phyloP scores from a whole-genome alignment of 257 asterid species.

The Echium plantagineum region DNA sequence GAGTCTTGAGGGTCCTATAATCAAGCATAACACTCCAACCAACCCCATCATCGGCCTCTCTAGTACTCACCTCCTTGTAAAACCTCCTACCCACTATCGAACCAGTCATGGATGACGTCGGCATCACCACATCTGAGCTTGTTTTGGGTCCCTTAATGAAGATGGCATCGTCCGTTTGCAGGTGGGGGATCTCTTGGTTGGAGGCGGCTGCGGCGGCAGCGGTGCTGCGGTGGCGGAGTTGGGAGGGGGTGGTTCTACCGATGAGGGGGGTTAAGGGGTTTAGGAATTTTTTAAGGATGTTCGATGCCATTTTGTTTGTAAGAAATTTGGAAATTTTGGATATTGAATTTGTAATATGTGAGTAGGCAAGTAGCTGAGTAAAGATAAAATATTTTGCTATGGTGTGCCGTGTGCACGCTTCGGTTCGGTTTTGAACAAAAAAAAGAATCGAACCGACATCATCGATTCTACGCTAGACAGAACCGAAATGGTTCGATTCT shows the following conservation, averaged over 20 bases:
- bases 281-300: slow-evolving; percentile 32
- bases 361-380: no score
- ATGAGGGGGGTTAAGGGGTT: slow-evolving; percentile 23
- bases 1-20: slow-evolving; percentile 86
- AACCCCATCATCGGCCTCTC: slow-evolving; percentile 81
- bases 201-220: slow-evolving; percentile 33
- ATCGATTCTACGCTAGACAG: no score
- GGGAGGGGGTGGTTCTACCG: slow-evolving; percentile 20
- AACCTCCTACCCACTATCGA: slow-evolving; percentile 88
- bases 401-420: no score
- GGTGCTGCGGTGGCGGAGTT: slow-evolving; percentile 23
- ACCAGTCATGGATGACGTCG: slow-evolving; percentile 88
- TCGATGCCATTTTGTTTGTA: slow-evolving; percentile 45
- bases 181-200: slow-evolving; percentile 8
- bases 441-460: no score
- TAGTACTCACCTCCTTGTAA: slow-evolving; percentile 62
- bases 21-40: slow-evolving; percentile 94
- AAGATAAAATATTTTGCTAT: no score
- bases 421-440: no score
- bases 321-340: no score
- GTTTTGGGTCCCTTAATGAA: slow-evolving; percentile 32
- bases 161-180: neutral
- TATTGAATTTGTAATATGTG: neutral
- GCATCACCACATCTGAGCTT: slow-evolving; percentile 57
- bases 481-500: no score